phyloP scores from a whole-genome alignment of 1,284 basidiomycete species.

The Ceratobasidium sp. region DNA sequence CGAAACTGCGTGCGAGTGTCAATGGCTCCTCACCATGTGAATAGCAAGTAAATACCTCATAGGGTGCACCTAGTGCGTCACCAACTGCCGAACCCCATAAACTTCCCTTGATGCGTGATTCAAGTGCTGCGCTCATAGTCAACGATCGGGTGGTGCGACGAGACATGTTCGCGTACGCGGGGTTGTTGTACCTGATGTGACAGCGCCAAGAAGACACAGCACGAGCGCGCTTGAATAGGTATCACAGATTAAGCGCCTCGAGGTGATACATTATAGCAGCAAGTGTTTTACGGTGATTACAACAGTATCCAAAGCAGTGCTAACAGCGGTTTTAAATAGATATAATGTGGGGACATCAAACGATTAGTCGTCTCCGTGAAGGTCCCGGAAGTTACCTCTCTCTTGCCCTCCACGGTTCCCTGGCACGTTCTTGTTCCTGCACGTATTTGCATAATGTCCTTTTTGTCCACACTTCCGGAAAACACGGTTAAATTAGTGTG shows the following conservation, averaged over 20 bases:
- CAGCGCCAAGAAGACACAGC: background rate
- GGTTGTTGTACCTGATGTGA: background rate
- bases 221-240: background rate
- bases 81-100: constrained; percentile 48
- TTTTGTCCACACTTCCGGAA: constrained; percentile 79
- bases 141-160: background rate
- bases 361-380: background rate
- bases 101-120: constrained; percentile 48
- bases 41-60: constrained; percentile 43
- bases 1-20: constrained; percentile 38
- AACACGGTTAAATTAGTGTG: constrained; percentile 26
- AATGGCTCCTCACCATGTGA: background rate
- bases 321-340: background rate
- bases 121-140: background rate
- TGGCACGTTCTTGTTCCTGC: constrained; percentile 84
- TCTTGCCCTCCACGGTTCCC: constrained; percentile 76
- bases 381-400: constrained; percentile 40
- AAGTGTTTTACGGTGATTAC: background rate
- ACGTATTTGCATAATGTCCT: constrained; percentile 95
- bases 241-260: background rate
- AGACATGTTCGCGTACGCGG: too few species aligned
- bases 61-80: constrained; percentile 49
- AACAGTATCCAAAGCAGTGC: background rate
- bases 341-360: background rate
- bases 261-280: background rate